Base-by-base conservation (phyloP, 2,329 filamentous ascomycete genomes). In the Chrysosporium keratinophilum region DNA sequence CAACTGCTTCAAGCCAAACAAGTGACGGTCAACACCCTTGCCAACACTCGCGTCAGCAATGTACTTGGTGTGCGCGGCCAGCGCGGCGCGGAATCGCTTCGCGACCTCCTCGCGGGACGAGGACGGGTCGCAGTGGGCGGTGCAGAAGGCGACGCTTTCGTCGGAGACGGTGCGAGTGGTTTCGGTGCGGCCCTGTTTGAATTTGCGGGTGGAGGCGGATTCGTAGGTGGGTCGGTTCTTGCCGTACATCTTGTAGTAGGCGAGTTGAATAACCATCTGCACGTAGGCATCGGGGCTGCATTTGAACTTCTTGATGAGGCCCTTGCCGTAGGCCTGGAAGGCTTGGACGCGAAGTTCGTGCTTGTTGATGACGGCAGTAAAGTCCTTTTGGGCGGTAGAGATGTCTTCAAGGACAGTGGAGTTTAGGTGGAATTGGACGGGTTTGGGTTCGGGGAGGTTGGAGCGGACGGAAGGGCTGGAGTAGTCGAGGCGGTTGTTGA, bases 161-260 rank as follows among this genome's bases (percentile, higher is more conserved):
- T 96, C 89, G 0, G 87, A 94, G 3, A 98, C 90, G 40, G 84
- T 82, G 50, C 94, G 86, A 73, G 89, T 97, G 4, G 93, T 97
- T 73, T 98, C 93, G 2, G 94, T 98, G 61, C 93, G 88, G 59
- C 93, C 94, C 63, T 87, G 85, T 71, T 97, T 90, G 83, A 95
- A 98, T 66, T 90, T 88, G 54, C 94, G 85, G 2, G 88, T 95
- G 2, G 93, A 84, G 20, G 93, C 93, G 4, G 90, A 96, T 74
- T 98, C 93, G 76, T 98, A 98, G 0, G 94, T 98, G 1, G 93
- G 93, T 3, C 93, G 81, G 78, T 90, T 96, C 78, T 90, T 88
- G 77, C 93, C 93, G 73, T 94, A 95, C 88, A 98, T 96, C 76
- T 97, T 97, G 79, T 84, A 85, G 78, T 98, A 98, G 39, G 93